Evolutionary conservation across 768 basidiomycete genomes (phyloP), one percentile per base, ranked within the genome.

Genomic region (Serendipita sp.): DNA sequence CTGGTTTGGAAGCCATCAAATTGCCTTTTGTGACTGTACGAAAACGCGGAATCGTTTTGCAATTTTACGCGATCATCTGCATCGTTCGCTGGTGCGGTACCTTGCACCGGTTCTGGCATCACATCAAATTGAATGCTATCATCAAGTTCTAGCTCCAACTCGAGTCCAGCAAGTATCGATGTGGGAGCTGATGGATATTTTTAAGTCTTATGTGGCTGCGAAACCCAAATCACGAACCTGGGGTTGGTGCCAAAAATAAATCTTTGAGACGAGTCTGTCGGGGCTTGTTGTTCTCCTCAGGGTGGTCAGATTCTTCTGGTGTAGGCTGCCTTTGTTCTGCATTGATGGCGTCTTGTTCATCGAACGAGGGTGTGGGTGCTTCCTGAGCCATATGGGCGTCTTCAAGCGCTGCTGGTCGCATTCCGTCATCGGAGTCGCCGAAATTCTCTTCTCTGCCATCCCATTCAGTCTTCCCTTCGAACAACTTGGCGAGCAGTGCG

Each of bases 161-260:
- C 83, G 38, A 90, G 79, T 65, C 89, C 83, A 0, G 79, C 79
- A 3, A 90, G 75, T 28, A 62, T 42, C 20, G 62, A 63, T 45
- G 64, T 48, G n/a, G 90, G 75, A 11, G 9, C 53, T 58, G 89
- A 90, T 11, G 26, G 20, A 30, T 61, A 3, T 44, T 42, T 34
- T 14, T 28, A 33, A 33, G 34, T 34, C 2, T 53, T 24, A 53
- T 1, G 33, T n/a, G 42, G 20, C 14, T 17, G 7, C n/a, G 33
- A 51, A 14, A 63, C 17, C 45, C 22, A n/a, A n/a, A 5, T 34
- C 0, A 70, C 75, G n/a, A 66, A 84, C 86, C 79, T 69, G 84
- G 80, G 63, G 83, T 82, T 65, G 83, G 82, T 0, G 86, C 85
- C 17, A 82, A 82, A 66, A 91, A 90, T 3, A 90, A 74, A 65